phyloP scores from a whole-genome alignment of 2,329 filamentous ascomycete species.

The Pseudocercospora vitis region DNA sequence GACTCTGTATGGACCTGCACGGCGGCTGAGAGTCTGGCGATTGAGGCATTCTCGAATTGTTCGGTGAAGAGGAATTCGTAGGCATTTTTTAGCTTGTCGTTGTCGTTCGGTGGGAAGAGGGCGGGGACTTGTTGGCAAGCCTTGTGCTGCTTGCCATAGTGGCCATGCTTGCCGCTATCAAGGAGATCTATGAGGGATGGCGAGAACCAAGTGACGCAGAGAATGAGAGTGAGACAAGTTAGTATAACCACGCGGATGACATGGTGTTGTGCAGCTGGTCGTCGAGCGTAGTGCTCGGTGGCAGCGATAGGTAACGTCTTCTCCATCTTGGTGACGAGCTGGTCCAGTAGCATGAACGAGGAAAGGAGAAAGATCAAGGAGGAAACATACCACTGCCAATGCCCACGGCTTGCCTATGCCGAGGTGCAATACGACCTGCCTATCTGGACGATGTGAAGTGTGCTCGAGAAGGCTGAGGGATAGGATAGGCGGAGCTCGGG shows the following conservation, averaged over 20 bases:
- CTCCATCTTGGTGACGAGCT: slow-evolving; percentile 28
- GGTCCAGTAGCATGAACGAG: slow-evolving; percentile 7
- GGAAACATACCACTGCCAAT: neutral
- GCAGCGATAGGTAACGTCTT: slow-evolving; percentile 29
- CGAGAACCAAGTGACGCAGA: slow-evolving; percentile 20
- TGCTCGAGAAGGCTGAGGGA: neutral
- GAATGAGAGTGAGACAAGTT: slow-evolving; percentile 17
- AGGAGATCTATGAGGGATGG: slow-evolving; percentile 11
- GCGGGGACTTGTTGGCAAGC: slow-evolving; percentile 33
- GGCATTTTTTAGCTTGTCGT: slow-evolving; percentile 32
- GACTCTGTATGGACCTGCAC: slow-evolving; percentile 57
- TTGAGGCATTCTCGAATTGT: slow-evolving; percentile 36
- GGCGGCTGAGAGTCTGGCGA: slow-evolving; percentile 55
- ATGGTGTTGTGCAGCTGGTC: slow-evolving; percentile 17
- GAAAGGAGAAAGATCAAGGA: slow-evolving; percentile 1
- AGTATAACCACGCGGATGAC: slow-evolving; percentile 17
- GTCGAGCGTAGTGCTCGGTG: slow-evolving; percentile 23
- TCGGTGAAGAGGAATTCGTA: slow-evolving; percentile 36
- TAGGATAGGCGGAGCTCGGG: neutral
- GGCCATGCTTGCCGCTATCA: neutral
- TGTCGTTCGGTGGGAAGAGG: slow-evolving; percentile 28
- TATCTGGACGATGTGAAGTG: slow-evolving; percentile 11
- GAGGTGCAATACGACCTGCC: slow-evolving; percentile 5
- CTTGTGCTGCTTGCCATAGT: neutral
- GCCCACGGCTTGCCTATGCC: neutral